phyloP scores from a whole-genome alignment of 805 yeast species.

The Metschnikowia lachancei region DNA sequence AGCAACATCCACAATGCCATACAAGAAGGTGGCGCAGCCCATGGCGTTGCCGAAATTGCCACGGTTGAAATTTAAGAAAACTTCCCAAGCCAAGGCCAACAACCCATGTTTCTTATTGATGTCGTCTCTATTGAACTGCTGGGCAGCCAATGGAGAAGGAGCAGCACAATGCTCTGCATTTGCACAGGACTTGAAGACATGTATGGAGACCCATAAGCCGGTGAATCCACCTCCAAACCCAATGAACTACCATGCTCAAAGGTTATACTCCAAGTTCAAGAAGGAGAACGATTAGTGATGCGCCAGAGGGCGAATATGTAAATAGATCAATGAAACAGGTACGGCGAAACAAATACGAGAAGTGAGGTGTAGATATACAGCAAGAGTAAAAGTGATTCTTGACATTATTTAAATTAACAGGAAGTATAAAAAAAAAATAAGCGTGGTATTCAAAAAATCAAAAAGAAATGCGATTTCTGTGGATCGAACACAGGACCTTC shows the following conservation, averaged over 20 bases:
- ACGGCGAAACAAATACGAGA: neutral
- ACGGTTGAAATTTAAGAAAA: conserved; percentile 65
- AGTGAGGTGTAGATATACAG: too few species aligned
- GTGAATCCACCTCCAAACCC: conserved; percentile 43
- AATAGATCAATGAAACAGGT: conserved; percentile 10
- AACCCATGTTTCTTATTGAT: conserved; percentile 76
- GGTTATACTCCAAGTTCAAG: conserved; percentile 55
- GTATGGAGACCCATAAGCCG: conserved; percentile 56
- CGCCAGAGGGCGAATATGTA: conserved; percentile 7
- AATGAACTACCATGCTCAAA: conserved; percentile 54
- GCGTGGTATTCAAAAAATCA: too few species aligned
- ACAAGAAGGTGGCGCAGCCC: conserved; percentile 41
- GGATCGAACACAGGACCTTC: conserved; percentile 30
- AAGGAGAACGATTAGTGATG: conserved; percentile 34
- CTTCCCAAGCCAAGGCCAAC: conserved; percentile 54
- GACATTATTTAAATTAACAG: too few species aligned
- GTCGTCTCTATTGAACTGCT: conserved; percentile 85
- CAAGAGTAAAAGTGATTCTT: neutral
- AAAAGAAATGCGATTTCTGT: conserved; percentile 28
- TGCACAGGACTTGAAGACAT: conserved; percentile 67
- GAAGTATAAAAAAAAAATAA: too few species aligned
- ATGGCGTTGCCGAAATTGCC: conserved; percentile 67
- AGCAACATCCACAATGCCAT: conserved; percentile 32
- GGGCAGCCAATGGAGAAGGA: conserved; percentile 95
- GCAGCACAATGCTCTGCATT: conserved; percentile 59